Percentiles rank a stretch among this genome's conserved stretches.
These are phyloP conservation scores for Didymella arachidicola DNA, from an alignment of 2,329 filamentous ascomycete genomes.

Conservation along the genomic window DNA sequence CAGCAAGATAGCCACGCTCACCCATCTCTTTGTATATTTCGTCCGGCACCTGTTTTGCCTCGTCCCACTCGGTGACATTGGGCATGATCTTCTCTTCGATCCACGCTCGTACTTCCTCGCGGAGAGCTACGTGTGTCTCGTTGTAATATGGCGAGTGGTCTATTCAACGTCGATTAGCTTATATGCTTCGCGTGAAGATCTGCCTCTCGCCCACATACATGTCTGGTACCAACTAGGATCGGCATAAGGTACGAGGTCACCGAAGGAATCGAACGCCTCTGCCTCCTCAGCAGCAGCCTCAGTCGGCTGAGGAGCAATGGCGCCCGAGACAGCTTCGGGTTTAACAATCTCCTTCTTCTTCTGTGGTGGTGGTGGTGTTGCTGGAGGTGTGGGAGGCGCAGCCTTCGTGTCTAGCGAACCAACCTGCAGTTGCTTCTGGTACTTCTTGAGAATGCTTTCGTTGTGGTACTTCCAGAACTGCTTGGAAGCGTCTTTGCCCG, in stretches of 20 bases:
- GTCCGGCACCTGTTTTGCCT: conserved; percentile 87
- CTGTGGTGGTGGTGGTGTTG: conserved; percentile 57
- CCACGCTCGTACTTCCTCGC: conserved; percentile 91
- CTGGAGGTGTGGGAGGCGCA: conserved; percentile 60
- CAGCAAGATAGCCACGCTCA: conserved; percentile 89
- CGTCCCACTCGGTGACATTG: conserved; percentile 94
- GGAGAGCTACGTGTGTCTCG: conserved; percentile 88
- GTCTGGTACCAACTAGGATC: conserved; percentile 96
- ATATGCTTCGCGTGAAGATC: no score
- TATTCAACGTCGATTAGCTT: no score
- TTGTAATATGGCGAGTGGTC: conserved; percentile 96
- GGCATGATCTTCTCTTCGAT: conserved; percentile 89
- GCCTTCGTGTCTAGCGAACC: conserved; percentile 84
- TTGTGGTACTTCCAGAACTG: conserved; percentile 74
- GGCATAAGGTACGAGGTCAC: conserved; percentile 85
- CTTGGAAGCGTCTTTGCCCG: conserved; percentile 72
- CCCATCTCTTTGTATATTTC: conserved; percentile 96
- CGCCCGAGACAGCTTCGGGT: conserved; percentile 67
- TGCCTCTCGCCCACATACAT: conserved; percentile 47
- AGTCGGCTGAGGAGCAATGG: conserved; percentile 51
- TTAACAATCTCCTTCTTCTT: conserved; percentile 59
- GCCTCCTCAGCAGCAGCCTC: conserved; percentile 61
- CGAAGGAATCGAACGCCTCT: conserved; percentile 83
- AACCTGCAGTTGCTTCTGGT: conserved; percentile 65
- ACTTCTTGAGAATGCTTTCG: conserved; percentile 68